phyloP scores from a whole-genome alignment of 768 basidiomycete genomes.

The Cyclocybe cylindracea region DNA sequence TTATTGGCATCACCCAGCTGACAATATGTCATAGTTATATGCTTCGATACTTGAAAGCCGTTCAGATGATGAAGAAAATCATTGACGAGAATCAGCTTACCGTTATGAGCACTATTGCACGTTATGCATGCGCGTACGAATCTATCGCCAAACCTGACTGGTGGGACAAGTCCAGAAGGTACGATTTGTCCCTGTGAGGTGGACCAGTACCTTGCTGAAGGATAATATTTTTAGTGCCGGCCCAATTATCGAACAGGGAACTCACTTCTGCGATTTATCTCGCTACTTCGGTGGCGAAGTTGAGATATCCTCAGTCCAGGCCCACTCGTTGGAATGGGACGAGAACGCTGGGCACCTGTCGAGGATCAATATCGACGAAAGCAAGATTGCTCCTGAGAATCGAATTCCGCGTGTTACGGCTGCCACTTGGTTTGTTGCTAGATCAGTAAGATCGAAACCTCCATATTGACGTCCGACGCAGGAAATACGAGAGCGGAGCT shows the following conservation, averaged over 20 bases:
- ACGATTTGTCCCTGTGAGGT: neutral
- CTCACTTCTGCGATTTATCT: conserved; percentile 96
- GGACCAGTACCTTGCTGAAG: conserved; percentile 3
- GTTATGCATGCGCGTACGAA: conserved; percentile 90
- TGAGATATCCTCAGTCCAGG: conserved; percentile 75
- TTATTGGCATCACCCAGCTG: conserved; percentile 1
- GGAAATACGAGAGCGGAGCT: conserved; percentile 96
- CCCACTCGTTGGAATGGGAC: conserved; percentile 91
- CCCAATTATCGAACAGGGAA: conserved; percentile 89
- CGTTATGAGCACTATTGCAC: conserved; percentile 94
- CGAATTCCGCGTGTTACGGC: conserved; percentile 93
- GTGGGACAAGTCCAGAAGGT: conserved; percentile 94
- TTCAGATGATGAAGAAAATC: conserved; percentile 96
- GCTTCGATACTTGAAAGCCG: conserved; percentile 90
- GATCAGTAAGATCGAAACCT: neutral
- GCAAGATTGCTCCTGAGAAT: conserved; percentile 79
- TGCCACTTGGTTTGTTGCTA: conserved; percentile 72
- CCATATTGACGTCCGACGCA: conserved; percentile 21
- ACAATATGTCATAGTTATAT: conserved; percentile 62
- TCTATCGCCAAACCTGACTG: conserved; percentile 80
- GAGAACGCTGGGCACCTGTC: conserved; percentile 85
- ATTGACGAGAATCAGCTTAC: conserved; percentile 92
- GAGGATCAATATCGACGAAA: conserved; percentile 84
- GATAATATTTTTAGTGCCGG: conserved; percentile 53
- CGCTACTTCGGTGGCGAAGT: conserved; percentile 98